Base-by-base conservation (phyloP, 148 eudicot species). In the Chenopodium suecicum region DNA sequence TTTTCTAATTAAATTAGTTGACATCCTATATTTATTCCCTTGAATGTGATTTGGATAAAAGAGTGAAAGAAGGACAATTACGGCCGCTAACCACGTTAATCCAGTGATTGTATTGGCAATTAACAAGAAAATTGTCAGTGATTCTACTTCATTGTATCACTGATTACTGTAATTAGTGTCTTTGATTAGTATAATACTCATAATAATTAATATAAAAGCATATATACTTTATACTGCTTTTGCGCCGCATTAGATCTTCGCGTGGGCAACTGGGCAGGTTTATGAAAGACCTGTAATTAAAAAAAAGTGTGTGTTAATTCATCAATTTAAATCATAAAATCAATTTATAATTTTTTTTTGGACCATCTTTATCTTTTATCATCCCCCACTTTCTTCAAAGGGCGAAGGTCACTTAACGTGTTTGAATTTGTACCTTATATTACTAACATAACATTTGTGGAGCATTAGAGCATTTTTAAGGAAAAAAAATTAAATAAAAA, bases 221-320 rank as follows among this genome's bases (percentile, higher is more conserved):
- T 74, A 67, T 41, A 79, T 74, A 79, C 82, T 74, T 83, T 82
- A 78, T 47, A 32, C 71, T 44, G 54, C 85, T 83, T 83, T 83
- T 50, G 65, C 85, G 78, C 82, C 80, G 82, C 58, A 65, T 78
- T 78, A 46, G 84, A 77, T 70, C 69, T 77, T 69, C 77, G 81
- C 81, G 81, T 82, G 84, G 70, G 52, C 78, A 74, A 74, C 63
- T 52, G 19, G 77, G 2, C 63, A 74, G 62, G 58, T 73, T 46
- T 47, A 73, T 22, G 58, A n/a, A 47, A n/a, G 31, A 73, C 58
- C 50, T 70, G 62, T 56, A 56, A 56, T 56, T 29, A 17, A 17
- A 70, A 27, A 2, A 13, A 50, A 46, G 76, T 1, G 27, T 17
- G 22, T 25, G n/a, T 54, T 29, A 75, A 1, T 1, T 60, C 10